Conservation (phyloP, 2,329 filamentous ascomycete species). For the Pseudogymnoascus sp. region DNA sequence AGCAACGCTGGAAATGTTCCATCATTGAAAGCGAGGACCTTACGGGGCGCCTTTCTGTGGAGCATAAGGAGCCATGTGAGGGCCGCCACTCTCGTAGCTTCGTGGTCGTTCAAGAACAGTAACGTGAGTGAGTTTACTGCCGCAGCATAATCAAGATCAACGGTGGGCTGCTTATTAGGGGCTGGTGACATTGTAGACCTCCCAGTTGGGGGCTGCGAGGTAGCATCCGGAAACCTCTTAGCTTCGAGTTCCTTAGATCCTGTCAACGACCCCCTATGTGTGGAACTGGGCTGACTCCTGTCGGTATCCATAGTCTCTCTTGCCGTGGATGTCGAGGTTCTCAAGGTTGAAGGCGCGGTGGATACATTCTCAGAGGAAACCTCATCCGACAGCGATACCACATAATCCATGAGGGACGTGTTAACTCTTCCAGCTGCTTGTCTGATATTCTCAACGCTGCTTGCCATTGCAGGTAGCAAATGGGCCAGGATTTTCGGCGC, state of each 20-base stretch:
- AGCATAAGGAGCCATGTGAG: slow-evolving; percentile 97
- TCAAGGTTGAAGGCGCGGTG: slow-evolving; percentile 31
- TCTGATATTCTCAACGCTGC: slow-evolving; percentile 80
- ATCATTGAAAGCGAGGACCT: slow-evolving; percentile 91
- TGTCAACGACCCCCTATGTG: slow-evolving; percentile 31
- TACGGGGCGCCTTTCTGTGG: slow-evolving; percentile 86
- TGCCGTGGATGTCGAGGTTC: slow-evolving; percentile 35
- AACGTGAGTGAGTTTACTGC: slow-evolving; percentile 89
- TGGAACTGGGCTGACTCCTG: slow-evolving; percentile 27
- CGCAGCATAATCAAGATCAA: slow-evolving; percentile 89
- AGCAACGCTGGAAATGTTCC: slow-evolving; percentile 93
- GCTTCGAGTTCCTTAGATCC: slow-evolving; percentile 44
- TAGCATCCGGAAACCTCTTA: slow-evolving; percentile 45
- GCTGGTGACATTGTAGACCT: slow-evolving; percentile 18
- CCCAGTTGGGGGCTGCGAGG: slow-evolving; percentile 38
- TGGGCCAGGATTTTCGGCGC: slow-evolving; percentile 88
- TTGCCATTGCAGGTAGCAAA: slow-evolving; percentile 88
- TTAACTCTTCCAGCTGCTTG: slow-evolving; percentile 87
- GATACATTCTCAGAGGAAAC: slow-evolving; percentile 37
- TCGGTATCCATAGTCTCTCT: slow-evolving; percentile 28
- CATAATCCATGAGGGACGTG: slow-evolving; percentile 84
- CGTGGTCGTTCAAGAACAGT: slow-evolving; percentile 92
- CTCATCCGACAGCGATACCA: slow-evolving; percentile 77
- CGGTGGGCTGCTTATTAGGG: slow-evolving; percentile 36
- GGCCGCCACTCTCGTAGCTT: slow-evolving; percentile 88